Evolutionary conservation across 306 rosid species (phyloP), one percentile per base, ranked within the genome.

Genomic region (Gastrolobium bilobum): DNA sequence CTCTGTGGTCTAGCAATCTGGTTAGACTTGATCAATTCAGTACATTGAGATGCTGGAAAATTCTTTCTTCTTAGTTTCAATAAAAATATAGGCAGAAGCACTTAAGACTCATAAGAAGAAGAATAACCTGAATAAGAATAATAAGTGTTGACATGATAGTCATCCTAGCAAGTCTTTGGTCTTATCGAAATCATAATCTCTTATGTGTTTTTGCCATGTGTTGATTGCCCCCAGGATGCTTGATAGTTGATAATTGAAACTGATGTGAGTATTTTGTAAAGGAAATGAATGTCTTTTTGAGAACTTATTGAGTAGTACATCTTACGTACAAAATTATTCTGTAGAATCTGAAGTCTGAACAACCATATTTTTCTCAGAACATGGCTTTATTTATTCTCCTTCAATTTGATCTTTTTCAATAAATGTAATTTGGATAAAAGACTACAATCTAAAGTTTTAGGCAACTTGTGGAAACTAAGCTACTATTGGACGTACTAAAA

Each of bases 181-280:
- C 48, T 75, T 10, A 43, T 73, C 46, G 58, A 31, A 58, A 11
- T 44, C 70, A 20, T 9, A 34, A 9, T 59, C 52, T 44, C 58
- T 44, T 8, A 9, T 44, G 38, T 14, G 35, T 4, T 59, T 61
- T 14, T 62, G 7, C 56, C 78, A 54, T 40, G 53, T 10, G 5
- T 50, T 50, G 44, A 50, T 46, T 39, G 33, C 53, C 54, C 51
- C 48, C 29, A 46, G 26, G 79, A 42, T 73, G 30, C 33, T 74
- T 74, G 64, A 31, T 54, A 35, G 48, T 58, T 75, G 75, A 54
- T 65, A 57, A 56, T 8, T 54, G 60, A 64, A 54, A 64, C 75
- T 65, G 42, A 37, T 40, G 31, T 54, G 8, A 2, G 13, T 38
- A 26, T 38, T 63, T 29, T 38, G 64, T 30, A 11, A 50, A 50